These are phyloP conservation scores for Candida verbasci DNA, from an alignment of 805 yeast species.

Conservation along the genomic window DNA sequence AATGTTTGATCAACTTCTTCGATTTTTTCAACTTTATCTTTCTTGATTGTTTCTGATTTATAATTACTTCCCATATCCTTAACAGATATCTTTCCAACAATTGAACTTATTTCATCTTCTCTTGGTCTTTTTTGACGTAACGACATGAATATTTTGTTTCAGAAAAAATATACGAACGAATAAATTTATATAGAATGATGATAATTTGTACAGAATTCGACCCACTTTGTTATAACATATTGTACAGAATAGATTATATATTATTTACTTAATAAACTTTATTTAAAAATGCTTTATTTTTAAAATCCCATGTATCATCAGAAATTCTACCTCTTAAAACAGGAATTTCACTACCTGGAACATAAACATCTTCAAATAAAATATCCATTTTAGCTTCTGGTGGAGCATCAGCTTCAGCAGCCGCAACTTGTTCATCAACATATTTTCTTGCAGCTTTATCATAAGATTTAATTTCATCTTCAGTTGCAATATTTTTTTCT, in stretches of 20 bases:
- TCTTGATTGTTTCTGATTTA: background rate
- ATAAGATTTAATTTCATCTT: constrained; percentile 88
- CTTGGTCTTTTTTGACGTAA: constrained; percentile 34
- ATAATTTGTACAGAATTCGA: too few relatives aligned
- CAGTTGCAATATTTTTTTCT: constrained; percentile 82
- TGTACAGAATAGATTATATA: too few relatives aligned
- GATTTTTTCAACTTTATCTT: background rate
- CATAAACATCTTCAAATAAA: constrained; percentile 94
- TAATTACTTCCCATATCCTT: constrained; percentile 59
- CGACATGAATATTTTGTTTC: constrained; percentile 1
- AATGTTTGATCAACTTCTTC: constrained; percentile 23
- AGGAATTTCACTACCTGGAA: constrained; percentile 89
- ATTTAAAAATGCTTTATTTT: constrained; percentile 43
- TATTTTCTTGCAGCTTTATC: constrained; percentile 95
- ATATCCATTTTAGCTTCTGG: constrained; percentile 95
- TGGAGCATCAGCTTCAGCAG: constrained; percentile 89
- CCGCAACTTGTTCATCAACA: constrained; percentile 91
- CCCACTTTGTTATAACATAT: too few relatives aligned
- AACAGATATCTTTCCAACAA: constrained; percentile 63
- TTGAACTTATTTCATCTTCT: constrained; percentile 48
- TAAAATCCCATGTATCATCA: constrained; percentile 89
- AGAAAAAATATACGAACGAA: too few relatives aligned
- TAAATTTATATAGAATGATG: too few relatives aligned
- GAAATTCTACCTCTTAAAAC: constrained; percentile 94
- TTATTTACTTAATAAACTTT: constrained; percentile 34